Base-by-base conservation (phyloP, 2,329 filamentous ascomycete species). In the Sarocladium strictum region DNA sequence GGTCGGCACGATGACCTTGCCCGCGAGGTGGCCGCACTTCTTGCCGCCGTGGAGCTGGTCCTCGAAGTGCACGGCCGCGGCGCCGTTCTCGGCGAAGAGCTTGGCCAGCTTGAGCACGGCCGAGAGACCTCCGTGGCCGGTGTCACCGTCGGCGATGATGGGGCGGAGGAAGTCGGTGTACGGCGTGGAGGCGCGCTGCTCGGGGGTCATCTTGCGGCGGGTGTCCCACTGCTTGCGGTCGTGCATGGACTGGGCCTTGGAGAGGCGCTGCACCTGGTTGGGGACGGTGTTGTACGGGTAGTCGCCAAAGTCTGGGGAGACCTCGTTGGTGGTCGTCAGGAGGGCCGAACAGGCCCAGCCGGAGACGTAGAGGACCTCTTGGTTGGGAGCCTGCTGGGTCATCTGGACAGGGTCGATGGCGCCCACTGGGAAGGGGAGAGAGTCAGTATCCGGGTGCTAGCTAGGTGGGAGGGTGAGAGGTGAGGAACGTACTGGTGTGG, bases 211-310 rank as follows among this genome's bases (percentile, higher is more conserved):
- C 69, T 90, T 90, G 61, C 91, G 82, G 56, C 94, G 80, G 23
- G 83, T 75, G 68, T 97, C 91, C 86, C 89, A 97, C 65, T 97
- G 89, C 72, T 95, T 96, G 61, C 94, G 86, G 71, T 99, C 94
- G 69, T 99, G 94, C 77, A 97, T 85, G 60, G 91, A 91, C 72
- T 99, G 94, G 3, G 94, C 94, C 74, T 97, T 97, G 75, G 95
- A 90, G 53, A 99, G 76, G 59, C 94, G 84, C 75, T 99, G 91
- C 3, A 99, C 94, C 70, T 97, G 94, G 73, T 97, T 97, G 9
- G 94, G 94, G 3, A 99, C 94, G 0, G 94, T 99, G 68, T 97
- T 97, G 76, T 99, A 99, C 0, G 94, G 94, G 69, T 99, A 99
- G 72, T 99, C 94, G 64, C 94, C 94, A 73, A 97, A 96, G 69